Base-by-base conservation (phyloP, 108 stramenopile species). In the Cyclotella baltica region DNA sequence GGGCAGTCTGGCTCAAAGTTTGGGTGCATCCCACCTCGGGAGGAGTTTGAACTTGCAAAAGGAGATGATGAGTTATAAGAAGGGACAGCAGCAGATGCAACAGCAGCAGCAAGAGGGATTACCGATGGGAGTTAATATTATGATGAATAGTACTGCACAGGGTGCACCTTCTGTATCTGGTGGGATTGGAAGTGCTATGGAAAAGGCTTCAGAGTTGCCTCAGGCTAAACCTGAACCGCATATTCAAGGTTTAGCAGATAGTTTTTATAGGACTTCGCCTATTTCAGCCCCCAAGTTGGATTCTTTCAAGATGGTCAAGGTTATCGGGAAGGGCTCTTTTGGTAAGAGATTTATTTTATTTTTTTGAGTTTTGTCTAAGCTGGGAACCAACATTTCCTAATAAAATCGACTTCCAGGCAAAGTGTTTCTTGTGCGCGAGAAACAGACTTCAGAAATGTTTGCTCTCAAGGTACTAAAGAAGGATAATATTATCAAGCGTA, bases 401-500 rank as follows among this genome's bases (percentile, higher is more conserved):
- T 43, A 25, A 25, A 23, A 9, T 30, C 10, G 1, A 35, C 52
- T 53, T 53, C 51, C 72, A 96, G 93, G 93, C 11, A 95, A 93
- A 74, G 97, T 98, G 30, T 96, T 96, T 61, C 85, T 96, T 6
- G 97, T 96, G 10, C 82, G 85, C 52, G 93, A 96, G 81, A 89
- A 83, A 36, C 83, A 86, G 61, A 92, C 93, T 15, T 73, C 84
- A 29, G 72, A 87, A 67, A 91, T 96, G 86, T 97, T 93, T 81
- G 98, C 98, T 11, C 85, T 98, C 71, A 98, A 98, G 77, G 95
- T 98, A 9, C 83, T 98, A 40, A 81, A 88, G 53, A 99, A 99
- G 78, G 97, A 97, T 63, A 97, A 98, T 68, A 96, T 99, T 62
- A 95, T 98, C 79, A 96, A 96, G 73, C 86, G 98, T 16, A 98